phyloP scores from a whole-genome alignment of 306 rosid genomes.

The apple (Malus domestica) region ASM211411v1 NC_041805.1:14530501-14531000 shows the following conservation, averaged over 20 bases:
- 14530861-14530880: background rate
- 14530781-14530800: conserved; percentile 2
- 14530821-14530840: background rate
- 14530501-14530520: background rate
- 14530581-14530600: background rate
- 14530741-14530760: background rate
- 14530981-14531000: no score
- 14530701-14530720: no score
- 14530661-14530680: background rate
- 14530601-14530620: background rate
- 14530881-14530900: background rate
- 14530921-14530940: no score
- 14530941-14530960: no score
- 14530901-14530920: no score
- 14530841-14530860: background rate
- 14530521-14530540: conserved; percentile 7
- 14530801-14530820: background rate
- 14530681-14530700: background rate
- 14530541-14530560: conserved; percentile 1
- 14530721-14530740: background rate
- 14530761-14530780: background rate
- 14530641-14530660: no score
- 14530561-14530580: background rate
- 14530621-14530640: no score
- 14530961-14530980: no score